These are phyloP conservation scores for Claviceps digitariae DNA, from an alignment of 2,329 filamentous ascomycete species.

Conservation along the genomic window DNA sequence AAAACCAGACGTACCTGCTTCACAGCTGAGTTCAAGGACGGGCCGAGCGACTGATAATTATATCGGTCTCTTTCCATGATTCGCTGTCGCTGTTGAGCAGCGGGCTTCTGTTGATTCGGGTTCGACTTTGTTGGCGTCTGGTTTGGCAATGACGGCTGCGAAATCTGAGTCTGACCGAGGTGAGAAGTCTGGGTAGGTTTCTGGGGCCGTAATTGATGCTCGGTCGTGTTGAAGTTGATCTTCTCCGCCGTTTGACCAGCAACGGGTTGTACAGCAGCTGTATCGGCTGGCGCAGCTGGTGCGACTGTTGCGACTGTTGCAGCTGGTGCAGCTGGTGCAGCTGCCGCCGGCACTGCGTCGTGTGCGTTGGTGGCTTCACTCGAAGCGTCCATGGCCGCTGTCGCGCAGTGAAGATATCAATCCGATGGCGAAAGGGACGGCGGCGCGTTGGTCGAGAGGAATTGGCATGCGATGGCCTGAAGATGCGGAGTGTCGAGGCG, in stretches of 20 bases:
- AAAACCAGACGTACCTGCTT: slow-evolving; percentile 49
- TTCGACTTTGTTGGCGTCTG: slow-evolving; percentile 3
- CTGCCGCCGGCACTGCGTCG: neutral
- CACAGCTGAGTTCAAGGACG: slow-evolving; percentile 47
- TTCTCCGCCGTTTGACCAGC: neutral
- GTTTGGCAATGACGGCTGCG: slow-evolving; percentile 7
- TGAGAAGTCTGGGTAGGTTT: slow-evolving; percentile 6
- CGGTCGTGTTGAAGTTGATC: neutral
- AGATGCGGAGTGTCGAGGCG: neutral
- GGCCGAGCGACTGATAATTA: slow-evolving; percentile 54
- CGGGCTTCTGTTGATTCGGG: slow-evolving; percentile 9
- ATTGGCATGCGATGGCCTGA: too few relatives aligned
- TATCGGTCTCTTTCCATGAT: slow-evolving; percentile 34
- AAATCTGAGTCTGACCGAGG: slow-evolving; percentile 1
- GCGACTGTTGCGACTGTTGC: neutral
- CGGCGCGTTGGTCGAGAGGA: neutral
- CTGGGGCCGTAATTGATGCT: slow-evolving; percentile 5
- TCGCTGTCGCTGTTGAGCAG: slow-evolving; percentile 14
- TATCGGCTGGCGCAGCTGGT: slow-evolving; percentile 2
- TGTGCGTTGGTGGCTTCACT: neutral
- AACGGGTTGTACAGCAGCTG: neutral
- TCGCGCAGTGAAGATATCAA: slow-evolving; percentile 1
- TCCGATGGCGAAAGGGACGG: neutral
- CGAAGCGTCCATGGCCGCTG: slow-evolving; percentile 3
- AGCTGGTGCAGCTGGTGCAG: slow-evolving; percentile 2